Evolutionary conservation across 2,329 filamentous ascomycete genomes (phyloP), one percentile per base, ranked within the genome.

Genomic region (Aaosphaeria pasadenensis): DNA sequence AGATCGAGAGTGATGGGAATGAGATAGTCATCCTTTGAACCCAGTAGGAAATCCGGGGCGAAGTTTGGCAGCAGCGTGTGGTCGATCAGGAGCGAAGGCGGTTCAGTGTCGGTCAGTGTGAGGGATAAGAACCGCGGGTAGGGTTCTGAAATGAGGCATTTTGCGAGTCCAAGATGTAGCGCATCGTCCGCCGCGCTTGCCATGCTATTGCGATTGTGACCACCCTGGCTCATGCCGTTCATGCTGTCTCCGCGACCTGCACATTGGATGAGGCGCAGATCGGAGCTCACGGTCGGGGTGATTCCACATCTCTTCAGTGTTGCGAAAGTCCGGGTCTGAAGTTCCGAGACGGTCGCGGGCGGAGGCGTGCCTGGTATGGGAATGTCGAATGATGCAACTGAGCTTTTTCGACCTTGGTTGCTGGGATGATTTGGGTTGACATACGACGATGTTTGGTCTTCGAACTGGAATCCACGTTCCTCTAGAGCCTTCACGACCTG

Each of bases 1-100:
- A 99, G 78, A 60, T 97, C 90, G 4, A 99, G 79, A 49, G 91
- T 92, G 58, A 99, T 94, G 1, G 94, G 91, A 1, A 95, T 83
- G 32, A 91, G 77, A 49, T 83, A 83, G 55, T 85, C 85, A 45
- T 84, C 84, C 42, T 82, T 88, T 51, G 86, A 81, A 9, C 89
- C 91, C 0, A 96, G 82, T 2, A 97, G 74, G 0, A 89, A 82
- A 58, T 88, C 86, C 17, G 69, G 68, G 3, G 59, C 47, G 46
- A 77, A 76, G 58, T 88, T 74, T 9, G 73, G 71, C 5, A 91
- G 74, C 13, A 91, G 77, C 0, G 75, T 74, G 61, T 84, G 84
- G 66, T 94, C 88, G 7, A 92, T 71, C 5, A 92, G 78, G 32
- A 92, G 72, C 0, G 86, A 89, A 0, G 88, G 85, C 2, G 87